These are phyloP conservation scores for Metrosideros polymorpha DNA, from an alignment of 441 rosid genomes.

Conservation along the genomic window DNA sequence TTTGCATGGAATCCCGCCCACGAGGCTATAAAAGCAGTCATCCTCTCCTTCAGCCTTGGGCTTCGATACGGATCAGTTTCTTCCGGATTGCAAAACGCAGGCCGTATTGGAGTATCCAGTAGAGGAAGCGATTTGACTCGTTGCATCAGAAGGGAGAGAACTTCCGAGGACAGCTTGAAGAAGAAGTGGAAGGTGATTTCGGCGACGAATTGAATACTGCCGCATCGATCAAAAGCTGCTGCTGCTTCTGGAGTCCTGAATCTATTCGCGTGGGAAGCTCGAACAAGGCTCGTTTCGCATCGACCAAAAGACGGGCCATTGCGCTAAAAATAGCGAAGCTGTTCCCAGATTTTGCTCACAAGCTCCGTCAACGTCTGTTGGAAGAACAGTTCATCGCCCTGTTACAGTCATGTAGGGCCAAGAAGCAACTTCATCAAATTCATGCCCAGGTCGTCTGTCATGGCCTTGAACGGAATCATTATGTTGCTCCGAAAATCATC, in stretches of 20 bases:
- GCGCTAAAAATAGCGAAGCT: neutral
- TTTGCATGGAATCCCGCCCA: neutral
- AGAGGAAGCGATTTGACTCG: neutral
- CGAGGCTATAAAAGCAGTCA: neutral
- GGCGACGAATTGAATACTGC: neutral
- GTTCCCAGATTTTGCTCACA: neutral
- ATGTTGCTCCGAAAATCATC: neutral
- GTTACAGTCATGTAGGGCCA: neutral
- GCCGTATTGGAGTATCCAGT: neutral
- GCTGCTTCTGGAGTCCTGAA: neutral
- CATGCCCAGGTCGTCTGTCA: neutral
- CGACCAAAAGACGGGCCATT: neutral
- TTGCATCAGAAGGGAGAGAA: neutral
- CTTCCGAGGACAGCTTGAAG: neutral
- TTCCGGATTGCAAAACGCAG: neutral
- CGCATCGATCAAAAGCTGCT: neutral
- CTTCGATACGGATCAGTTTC: neutral
- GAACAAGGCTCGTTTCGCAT: neutral
- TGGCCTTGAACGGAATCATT: neutral
- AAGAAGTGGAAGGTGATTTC: neutral
- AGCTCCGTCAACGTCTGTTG: neutral
- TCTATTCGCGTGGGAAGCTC: neutral
- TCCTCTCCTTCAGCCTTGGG: neutral
- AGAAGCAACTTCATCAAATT: neutral
- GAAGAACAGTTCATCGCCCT: neutral